Base-by-base conservation (phyloP, 345 rosid genomes). In the Brassica rapa region DNA sequence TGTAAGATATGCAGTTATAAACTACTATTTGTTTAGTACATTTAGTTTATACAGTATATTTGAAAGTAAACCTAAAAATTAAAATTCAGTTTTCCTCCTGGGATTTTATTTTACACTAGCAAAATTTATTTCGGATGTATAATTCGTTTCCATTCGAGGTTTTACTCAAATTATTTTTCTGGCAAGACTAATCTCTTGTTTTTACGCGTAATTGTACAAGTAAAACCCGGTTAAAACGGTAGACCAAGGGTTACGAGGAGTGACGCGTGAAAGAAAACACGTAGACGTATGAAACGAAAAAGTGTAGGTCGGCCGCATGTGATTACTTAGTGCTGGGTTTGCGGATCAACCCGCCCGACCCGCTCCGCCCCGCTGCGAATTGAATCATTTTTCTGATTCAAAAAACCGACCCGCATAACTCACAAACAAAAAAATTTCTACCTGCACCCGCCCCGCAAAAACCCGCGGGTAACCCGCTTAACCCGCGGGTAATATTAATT, bases 241-340 rank as follows among this genome's bases (percentile, higher is more conserved):
- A 70, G 27, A 35, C 30, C 68, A 63, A 35, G 5, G 19, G 67
- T 16, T 71, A 39, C 72, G 77, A 72, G 61, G 72, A 71, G n/a
- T 10, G 77, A 67, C 71, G 77, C 69, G 64, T 68, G 24, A 49
- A 43, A 12, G 60, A 3, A 43, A 64, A 74, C 85, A 84, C 87
- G 86, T 85, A 79, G 78, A 84, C 86, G 83, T 84, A 78, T 75
- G 70, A 30, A 15, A 21, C 32, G 11, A n/a, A 72, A 76, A 16
- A 7, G 62, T 24, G 21, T 59, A 24, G 68, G 66, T 76, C 76
- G 73, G 59, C 63, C 59, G 73, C 84, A 82, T 80, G 70, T 79
- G 82, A 84, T 80, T 73, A 66, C 25, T 68, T 19, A 19, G 19
- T 19, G 19, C 19, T 19, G 19, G 19, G 19, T 19, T 19, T 19